Evolutionary conservation across 73 alveolate genomes (phyloP).

Genomic region (Paramecium sonneborni): DNA sequence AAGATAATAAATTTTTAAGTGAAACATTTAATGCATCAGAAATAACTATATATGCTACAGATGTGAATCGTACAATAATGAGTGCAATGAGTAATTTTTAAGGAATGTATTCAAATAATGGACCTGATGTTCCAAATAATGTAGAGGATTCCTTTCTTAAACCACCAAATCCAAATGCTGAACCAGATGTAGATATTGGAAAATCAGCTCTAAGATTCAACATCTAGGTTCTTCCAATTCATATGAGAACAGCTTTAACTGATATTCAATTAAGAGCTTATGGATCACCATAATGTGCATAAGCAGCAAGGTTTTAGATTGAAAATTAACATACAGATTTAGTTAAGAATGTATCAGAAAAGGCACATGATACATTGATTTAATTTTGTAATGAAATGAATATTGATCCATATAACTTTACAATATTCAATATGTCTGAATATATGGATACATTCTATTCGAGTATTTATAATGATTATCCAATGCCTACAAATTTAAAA

Average conservation of each 20-base stretch:
- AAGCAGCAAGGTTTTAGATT: background rate
- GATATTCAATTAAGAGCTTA: background rate
- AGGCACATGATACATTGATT: background rate
- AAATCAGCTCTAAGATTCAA: background rate
- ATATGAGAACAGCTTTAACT: background rate
- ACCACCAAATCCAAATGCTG: slow-evolving; percentile 18
- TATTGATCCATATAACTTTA: background rate
- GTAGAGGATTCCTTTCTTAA: background rate
- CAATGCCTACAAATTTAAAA: background rate
- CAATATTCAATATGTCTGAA: background rate
- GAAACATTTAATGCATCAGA: slow-evolving; percentile 5
- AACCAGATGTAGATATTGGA: background rate
- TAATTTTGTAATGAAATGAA: slow-evolving; percentile 22
- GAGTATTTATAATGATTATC: background rate
- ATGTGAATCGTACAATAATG: slow-evolving; percentile 64
- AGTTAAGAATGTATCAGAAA: background rate
- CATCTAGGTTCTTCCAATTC: slow-evolving; percentile 47
- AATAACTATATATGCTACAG: slow-evolving; percentile 46
- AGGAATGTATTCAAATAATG: slow-evolving; percentile 54
- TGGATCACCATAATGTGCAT: slow-evolving; percentile 24
- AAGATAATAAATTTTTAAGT: background rate
- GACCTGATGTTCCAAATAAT: slow-evolving; percentile 9
- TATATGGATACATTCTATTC: slow-evolving; percentile 42
- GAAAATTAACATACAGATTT: background rate
- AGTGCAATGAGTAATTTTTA: slow-evolving; percentile 56